Conservation (phyloP, 108 stramenopile species). For the Pinguiococcus pyrenoidosus region DNA sequence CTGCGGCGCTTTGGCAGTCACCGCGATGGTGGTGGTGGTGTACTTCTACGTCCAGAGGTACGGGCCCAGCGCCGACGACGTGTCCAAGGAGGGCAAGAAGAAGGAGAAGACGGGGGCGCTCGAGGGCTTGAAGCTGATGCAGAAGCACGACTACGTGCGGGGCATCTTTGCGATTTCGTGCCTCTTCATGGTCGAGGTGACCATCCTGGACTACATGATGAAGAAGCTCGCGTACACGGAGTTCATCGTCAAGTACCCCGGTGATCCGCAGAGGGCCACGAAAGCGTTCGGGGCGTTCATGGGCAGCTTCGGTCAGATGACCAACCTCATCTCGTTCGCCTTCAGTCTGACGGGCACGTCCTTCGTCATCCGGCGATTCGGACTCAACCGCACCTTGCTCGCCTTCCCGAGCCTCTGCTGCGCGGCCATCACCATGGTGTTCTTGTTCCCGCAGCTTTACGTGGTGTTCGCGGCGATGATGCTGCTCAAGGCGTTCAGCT, state of each 20-base stretch:
- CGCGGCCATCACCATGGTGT: conserved; percentile 62
- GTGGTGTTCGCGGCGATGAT: conserved; percentile 91
- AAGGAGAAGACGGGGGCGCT: conserved; percentile 34
- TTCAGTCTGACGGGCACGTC: conserved; percentile 83
- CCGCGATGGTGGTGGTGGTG: conserved; percentile 76
- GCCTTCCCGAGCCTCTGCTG: conserved; percentile 79
- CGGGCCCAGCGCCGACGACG: conserved; percentile 34
- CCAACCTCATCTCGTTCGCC: conserved; percentile 75
- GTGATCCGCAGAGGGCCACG: conserved; percentile 16
- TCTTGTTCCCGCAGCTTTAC: conserved; percentile 60
- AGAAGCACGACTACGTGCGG: conserved; percentile 83
- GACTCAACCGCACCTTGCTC: conserved; percentile 67
- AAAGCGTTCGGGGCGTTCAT: conserved; percentile 69
- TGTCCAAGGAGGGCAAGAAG: conserved; percentile 35
- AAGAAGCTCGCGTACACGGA: conserved; percentile 68
- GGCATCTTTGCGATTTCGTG: conserved; percentile 91
- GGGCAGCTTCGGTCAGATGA: conserved; percentile 83
- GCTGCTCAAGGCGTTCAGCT: conserved; percentile 80
- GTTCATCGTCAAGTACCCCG: conserved; percentile 70
- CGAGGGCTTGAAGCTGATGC: conserved; percentile 77
- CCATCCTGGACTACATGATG: conserved; percentile 92
- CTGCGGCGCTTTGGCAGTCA: conserved; percentile 63
- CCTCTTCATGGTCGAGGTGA: conserved; percentile 95
- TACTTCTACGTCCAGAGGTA: conserved; percentile 64
- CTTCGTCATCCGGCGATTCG: conserved; percentile 80